Conservation (phyloP, 192 early-diverging fungal species). For the Rhizophagus clarus region DNA sequence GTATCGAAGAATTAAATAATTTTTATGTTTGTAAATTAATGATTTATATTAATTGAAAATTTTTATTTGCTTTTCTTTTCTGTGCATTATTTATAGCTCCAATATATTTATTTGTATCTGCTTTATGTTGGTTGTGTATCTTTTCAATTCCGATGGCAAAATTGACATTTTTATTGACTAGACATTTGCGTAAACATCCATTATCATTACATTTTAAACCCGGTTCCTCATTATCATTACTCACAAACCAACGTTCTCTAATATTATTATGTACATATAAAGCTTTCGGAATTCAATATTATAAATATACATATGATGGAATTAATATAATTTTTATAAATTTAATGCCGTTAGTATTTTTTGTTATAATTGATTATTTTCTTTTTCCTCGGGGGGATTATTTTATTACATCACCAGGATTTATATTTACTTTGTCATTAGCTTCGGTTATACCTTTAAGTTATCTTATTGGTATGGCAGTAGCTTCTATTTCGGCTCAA, state of each 20-base stretch:
- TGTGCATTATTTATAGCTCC: conserved; percentile 61
- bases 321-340: conserved; percentile 98
- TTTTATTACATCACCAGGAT: conserved; percentile 44
- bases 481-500: conserved; percentile 95
- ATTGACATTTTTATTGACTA: conserved; percentile 80
- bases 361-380: conserved; percentile 83
- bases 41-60: conserved; percentile 26
- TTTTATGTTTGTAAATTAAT: not conserved
- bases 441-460: conserved; percentile 87
- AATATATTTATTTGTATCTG: conserved; percentile 73
- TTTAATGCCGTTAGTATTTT: conserved; percentile 78
- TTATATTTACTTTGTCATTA: conserved; percentile 69
- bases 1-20: conserved; percentile 5
- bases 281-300: conserved; percentile 89
- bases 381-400: conserved; percentile 57
- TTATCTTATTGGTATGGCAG: conserved; percentile 97
- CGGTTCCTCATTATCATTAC: conserved; percentile 40
- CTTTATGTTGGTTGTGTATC: conserved; percentile 83
- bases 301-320: conserved; percentile 95
- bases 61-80: conserved; percentile 8
- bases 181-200: conserved; percentile 80
- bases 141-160: conserved; percentile 94
- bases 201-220: conserved; percentile 72
- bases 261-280: conserved; percentile 89
- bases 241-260: conserved; percentile 35